Conservation (phyloP, 257 asterid species). For the Solanum stenotomum region DNA sequence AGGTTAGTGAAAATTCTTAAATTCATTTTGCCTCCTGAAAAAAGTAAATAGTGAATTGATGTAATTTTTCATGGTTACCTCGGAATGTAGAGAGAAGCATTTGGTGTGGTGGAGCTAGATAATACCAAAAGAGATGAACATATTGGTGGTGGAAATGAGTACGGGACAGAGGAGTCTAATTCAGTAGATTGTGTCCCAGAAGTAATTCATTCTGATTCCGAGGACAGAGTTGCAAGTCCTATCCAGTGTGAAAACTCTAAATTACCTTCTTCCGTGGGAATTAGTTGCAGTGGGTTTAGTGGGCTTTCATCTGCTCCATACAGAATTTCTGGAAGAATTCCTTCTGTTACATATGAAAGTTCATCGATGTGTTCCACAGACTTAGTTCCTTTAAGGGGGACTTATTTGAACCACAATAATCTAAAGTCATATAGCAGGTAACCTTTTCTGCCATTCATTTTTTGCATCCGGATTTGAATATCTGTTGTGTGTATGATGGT, state of each 20-base stretch:
- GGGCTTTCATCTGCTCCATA: conserved; percentile 43
- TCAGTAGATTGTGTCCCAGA: conserved; percentile 55
- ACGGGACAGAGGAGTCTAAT: conserved; percentile 2
- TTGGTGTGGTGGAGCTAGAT: conserved; percentile 15
- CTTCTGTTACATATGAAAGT: conserved; percentile 60
- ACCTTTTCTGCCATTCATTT: not conserved
- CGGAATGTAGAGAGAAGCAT: conserved; percentile 43
- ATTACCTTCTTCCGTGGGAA: conserved; percentile 42
- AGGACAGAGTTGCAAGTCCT: conserved; percentile 46
- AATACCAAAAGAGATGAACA: conserved; percentile 35
- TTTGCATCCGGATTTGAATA: not conserved
- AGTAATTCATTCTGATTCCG: conserved; percentile 41
- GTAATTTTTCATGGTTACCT: conserved; percentile 1
- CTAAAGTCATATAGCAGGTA: conserved; percentile 32
- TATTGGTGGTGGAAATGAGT: not conserved
- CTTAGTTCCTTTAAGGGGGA: conserved; percentile 48
- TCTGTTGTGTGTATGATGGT: not conserved
- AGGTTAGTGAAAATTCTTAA: not conserved
- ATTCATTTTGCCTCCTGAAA: not conserved
- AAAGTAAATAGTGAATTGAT: not conserved
- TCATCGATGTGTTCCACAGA: conserved; percentile 84
- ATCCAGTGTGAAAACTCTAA: conserved; percentile 52
- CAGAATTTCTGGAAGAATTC: conserved; percentile 38
- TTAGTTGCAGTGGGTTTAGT: conserved; percentile 29
- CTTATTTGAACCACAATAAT: conserved; percentile 21